Conservation (phyloP, 176 grass and related monocot genomes). For the Elaeis guineensis region DNA sequence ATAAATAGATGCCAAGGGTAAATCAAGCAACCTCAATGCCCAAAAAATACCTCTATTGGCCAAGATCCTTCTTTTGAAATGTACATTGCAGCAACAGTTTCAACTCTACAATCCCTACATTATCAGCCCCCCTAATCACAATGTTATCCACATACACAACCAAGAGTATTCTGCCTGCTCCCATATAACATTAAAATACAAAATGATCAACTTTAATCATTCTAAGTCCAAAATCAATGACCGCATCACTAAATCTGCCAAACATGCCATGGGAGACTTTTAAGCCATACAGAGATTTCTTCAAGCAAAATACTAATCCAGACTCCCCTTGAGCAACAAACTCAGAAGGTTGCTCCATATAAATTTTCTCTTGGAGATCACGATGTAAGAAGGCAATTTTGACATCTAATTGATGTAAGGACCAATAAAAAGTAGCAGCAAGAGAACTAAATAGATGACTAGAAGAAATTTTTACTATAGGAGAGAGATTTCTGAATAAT, state of each 20-base stretch:
- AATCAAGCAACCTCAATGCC: background rate
- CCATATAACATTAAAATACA: background rate
- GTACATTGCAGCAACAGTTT: background rate
- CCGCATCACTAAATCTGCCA: background rate
- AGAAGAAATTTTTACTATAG: background rate
- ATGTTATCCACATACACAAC: background rate
- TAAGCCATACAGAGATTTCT: background rate
- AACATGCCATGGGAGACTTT: background rate
- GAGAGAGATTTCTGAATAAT: background rate
- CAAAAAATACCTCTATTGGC: background rate
- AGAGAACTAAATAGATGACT: background rate
- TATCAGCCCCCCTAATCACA: background rate
- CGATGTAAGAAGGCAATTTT: background rate
- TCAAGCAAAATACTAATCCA: background rate
- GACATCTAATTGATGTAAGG: background rate
- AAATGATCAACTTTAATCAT: background rate
- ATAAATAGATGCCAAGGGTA: background rate
- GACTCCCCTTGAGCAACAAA: too few relatives aligned
- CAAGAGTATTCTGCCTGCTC: background rate
- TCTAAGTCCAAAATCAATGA: background rate
- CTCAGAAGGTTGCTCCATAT: background rate
- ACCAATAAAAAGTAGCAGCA: background rate
- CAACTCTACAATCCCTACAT: background rate
- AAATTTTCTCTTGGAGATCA: background rate
- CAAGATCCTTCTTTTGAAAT: background rate